Conservation (phyloP, 1,139 yeast species). For the Saccharomyces hybrid region DNA sequence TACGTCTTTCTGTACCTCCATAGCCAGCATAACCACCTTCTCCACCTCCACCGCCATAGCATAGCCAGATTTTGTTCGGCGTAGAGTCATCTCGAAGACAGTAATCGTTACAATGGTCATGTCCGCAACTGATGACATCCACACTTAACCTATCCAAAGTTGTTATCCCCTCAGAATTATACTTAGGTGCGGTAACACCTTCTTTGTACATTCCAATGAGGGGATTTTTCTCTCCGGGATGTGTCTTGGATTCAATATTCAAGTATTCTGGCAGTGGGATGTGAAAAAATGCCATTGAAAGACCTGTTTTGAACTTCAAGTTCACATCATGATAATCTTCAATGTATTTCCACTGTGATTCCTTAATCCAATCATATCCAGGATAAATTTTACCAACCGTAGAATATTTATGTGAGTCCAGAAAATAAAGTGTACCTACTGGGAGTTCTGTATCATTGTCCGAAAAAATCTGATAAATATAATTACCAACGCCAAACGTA, state of each 20-base stretch:
- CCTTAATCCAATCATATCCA: slow-evolving; percentile 84
- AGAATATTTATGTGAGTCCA: slow-evolving; percentile 77
- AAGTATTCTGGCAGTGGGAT: slow-evolving; percentile 84
- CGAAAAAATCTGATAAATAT: slow-evolving; percentile 44
- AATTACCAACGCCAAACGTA: slow-evolving; percentile 77
- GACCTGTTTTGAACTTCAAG: slow-evolving; percentile 24
- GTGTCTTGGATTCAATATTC: slow-evolving; percentile 33
- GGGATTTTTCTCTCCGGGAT: slow-evolving; percentile 32
- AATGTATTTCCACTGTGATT: slow-evolving; percentile 59
- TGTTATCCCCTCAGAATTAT: slow-evolving; percentile 58
- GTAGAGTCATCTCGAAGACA: slow-evolving; percentile 46
- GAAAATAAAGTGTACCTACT: slow-evolving; percentile 58
- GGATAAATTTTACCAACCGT: slow-evolving; percentile 55
- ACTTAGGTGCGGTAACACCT: slow-evolving; percentile 68
- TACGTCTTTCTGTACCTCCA: slow-evolving; percentile 71
- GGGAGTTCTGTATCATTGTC: slow-evolving; percentile 23
- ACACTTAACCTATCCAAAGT: slow-evolving; percentile 59
- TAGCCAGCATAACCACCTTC: slow-evolving; percentile 95
- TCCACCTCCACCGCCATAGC: slow-evolving; percentile 91
- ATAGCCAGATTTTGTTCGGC: slow-evolving; percentile 57
- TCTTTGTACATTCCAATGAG: slow-evolving; percentile 59
- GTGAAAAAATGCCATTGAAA: slow-evolving; percentile 88
- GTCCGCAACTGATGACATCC: slow-evolving; percentile 72
- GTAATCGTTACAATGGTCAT: slow-evolving; percentile 90
- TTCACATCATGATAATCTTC: slow-evolving; percentile 35